A percentile compares a stretch with the other conserved stretches of the same genome.
Conservation (phyloP, 2,329 filamentous ascomycete genomes). For the Scedosporium apiospermum region DNA sequence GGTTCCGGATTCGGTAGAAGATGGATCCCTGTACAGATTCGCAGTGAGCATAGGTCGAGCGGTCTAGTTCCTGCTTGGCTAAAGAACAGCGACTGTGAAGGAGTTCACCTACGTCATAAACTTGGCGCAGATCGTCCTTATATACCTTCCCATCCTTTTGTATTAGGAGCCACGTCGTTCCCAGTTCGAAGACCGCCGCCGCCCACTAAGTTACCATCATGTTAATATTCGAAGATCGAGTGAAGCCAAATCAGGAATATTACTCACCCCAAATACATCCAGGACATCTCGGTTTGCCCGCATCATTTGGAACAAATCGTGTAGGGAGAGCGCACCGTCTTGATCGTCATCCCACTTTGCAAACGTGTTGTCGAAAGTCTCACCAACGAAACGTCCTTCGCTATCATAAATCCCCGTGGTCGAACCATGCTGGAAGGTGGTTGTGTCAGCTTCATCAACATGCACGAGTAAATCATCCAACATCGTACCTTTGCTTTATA, state of each 20-base stretch:
- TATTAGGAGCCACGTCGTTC: conserved; percentile 39
- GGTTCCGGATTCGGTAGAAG: not conserved
- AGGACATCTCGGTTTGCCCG: conserved; percentile 25
- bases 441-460: not conserved
- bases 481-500: conserved; percentile 26
- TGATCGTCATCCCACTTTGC: conserved; percentile 32
- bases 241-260: not conserved
- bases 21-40: not conserved
- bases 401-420: conserved; percentile 36
- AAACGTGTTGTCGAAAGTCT: conserved; percentile 42
- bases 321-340: conserved; percentile 23
- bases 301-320: conserved; percentile 25
- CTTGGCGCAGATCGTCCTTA: conserved; percentile 38
- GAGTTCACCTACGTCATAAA: conserved; percentile 13
- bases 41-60: not conserved
- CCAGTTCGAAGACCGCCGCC: conserved; percentile 11
- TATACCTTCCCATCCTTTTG: conserved; percentile 44
- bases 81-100: too few species aligned
- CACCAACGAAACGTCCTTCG: conserved; percentile 37
- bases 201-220: not conserved
- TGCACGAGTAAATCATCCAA: not conserved
- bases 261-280: conserved; percentile 16
- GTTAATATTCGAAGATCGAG: not conserved
- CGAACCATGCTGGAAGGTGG: conserved; percentile 25
- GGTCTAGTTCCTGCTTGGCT: not conserved